Conservation (phyloP, 192 early-diverging fungal species). For the Rhizoclosmatium sp. region DNA sequence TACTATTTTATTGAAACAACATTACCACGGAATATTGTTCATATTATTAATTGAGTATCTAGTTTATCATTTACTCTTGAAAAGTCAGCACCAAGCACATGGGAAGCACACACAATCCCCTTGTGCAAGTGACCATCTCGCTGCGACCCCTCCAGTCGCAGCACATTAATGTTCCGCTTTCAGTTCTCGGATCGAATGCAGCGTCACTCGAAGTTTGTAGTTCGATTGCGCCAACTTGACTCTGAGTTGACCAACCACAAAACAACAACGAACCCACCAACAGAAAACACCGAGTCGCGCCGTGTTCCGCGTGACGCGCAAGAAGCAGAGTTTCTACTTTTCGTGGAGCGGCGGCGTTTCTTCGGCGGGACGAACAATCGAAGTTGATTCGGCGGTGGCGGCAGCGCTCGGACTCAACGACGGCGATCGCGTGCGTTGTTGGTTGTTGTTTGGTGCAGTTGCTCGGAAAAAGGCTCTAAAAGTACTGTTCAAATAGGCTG, state of each 20-base stretch:
- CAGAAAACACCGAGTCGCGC: constrained; percentile 17
- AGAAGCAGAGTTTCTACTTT: background rate
- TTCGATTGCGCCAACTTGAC: background rate
- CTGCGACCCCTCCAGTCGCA: constrained; percentile 19
- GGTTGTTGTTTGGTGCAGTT: constrained; percentile 2
- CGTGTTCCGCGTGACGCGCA: background rate
- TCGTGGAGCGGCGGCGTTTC: constrained; percentile 4
- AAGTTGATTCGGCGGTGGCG: constrained; percentile 5
- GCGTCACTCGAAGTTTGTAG: background rate
- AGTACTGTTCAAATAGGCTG: constrained; percentile 19
- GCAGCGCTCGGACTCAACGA: background rate
- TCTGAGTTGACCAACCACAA: background rate
- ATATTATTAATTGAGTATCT: too few species aligned
- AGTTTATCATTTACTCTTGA: too few species aligned
- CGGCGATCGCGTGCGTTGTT: background rate
- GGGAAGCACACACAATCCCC: background rate
- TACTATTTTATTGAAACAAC: too few species aligned
- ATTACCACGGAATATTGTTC: too few species aligned
- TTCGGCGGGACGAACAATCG: background rate
- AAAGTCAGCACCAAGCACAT: background rate
- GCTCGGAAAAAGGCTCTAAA: background rate
- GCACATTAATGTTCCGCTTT: constrained; percentile 16
- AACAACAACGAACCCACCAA: background rate
- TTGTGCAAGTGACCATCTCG: background rate
- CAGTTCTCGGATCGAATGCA: background rate